phyloP scores from a whole-genome alignment of 306 rosid genomes.

The Cicer pinnatifidum region DNA sequence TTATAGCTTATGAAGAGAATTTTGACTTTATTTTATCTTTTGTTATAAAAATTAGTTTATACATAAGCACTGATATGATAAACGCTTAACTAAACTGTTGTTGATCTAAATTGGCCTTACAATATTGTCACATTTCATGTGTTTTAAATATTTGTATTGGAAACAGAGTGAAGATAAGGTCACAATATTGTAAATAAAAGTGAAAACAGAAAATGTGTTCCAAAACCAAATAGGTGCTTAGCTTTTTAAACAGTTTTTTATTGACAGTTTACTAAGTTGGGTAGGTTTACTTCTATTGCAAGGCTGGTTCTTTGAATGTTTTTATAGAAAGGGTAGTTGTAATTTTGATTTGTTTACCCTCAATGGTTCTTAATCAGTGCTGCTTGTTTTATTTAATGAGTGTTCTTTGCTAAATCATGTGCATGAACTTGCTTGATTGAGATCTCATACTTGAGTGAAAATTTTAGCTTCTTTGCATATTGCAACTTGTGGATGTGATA shows the following conservation, averaged over 20 bases:
- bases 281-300: background rate
- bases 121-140: background rate
- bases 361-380: background rate
- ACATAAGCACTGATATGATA: too few species aligned
- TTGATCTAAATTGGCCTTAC: too few species aligned
- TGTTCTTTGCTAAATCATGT: slow-evolving; percentile 3
- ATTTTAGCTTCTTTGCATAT: slow-evolving; percentile 21
- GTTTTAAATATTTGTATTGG: background rate
- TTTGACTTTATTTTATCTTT: too few species aligned
- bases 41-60: too few species aligned
- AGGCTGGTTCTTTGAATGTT: background rate
- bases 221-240: background rate
- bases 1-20: too few species aligned
- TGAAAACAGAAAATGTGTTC: background rate
- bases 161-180: background rate
- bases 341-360: background rate
- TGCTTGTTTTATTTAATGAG: background rate
- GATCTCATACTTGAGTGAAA: slow-evolving; percentile 9
- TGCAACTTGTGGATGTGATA: background rate
- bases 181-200: background rate
- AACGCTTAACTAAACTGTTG: too few species aligned
- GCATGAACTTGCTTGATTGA: slow-evolving; percentile 17
- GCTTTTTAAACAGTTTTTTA: background rate
- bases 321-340: background rate
- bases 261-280: background rate